Percentiles rank a stretch among this genome's conserved stretches.
phyloP scores from a whole-genome alignment of 139 green algal species.

The Coccomyxa sp. region DNA sequence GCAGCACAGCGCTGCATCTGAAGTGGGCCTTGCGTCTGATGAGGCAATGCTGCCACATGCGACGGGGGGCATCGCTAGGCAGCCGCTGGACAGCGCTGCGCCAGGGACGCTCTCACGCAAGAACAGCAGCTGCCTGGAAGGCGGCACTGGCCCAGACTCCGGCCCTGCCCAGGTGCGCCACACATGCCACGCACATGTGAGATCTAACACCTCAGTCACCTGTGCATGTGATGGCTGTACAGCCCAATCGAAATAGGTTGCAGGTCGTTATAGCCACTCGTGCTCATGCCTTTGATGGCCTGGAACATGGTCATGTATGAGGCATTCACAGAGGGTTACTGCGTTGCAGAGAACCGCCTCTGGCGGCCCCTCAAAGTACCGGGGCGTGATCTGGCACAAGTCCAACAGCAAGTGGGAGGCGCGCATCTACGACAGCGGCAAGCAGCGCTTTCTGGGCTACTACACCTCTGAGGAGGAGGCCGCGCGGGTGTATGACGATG shows the following conservation, averaged over 20 bases:
- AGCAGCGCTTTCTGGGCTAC: conserved; percentile 29
- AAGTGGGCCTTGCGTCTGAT: too few relatives aligned
- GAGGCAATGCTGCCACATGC: too few relatives aligned
- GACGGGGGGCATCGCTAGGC: too few relatives aligned
- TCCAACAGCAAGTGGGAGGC: conserved; percentile 33
- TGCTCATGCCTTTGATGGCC: not conserved
- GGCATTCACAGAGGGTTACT: too few relatives aligned
- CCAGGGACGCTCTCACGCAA: too few relatives aligned
- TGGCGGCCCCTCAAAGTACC: conserved; percentile 13
- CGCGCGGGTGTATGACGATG: conserved; percentile 26
- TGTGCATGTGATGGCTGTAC: not conserved
- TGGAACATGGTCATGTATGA: too few relatives aligned
- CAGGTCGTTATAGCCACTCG: not conserved
- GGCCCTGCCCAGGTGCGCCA: too few relatives aligned
- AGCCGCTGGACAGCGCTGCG: too few relatives aligned
- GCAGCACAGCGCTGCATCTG: too few relatives aligned
- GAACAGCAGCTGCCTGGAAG: too few relatives aligned
- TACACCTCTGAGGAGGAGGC: conserved; percentile 26
- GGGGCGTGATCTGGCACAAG: conserved; percentile 37
- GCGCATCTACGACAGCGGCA: conserved; percentile 20
- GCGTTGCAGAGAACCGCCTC: too few relatives aligned
- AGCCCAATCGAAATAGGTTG: not conserved
- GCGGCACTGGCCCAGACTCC: too few relatives aligned
- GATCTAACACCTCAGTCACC: not conserved
- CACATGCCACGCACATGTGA: not conserved